Percentiles rank a stretch among this genome's conserved stretches.
Evolutionary conservation across 1,139 yeast genomes (phyloP).

Genomic region (Zygosaccharomyces pseudobailii): DNA sequence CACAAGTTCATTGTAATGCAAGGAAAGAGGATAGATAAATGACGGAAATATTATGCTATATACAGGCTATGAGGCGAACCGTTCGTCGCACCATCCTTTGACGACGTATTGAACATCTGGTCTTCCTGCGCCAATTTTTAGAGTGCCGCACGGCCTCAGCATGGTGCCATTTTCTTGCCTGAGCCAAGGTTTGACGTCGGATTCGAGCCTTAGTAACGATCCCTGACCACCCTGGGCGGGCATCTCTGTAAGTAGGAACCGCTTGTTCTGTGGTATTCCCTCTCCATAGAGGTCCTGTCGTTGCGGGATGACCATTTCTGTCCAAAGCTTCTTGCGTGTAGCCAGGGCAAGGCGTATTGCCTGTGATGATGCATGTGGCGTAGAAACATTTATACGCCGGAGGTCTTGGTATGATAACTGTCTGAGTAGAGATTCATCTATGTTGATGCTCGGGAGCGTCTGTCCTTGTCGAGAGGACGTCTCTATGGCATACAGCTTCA

Average conservation of each 20-base stretch:
- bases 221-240: conserved; percentile 8
- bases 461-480: conserved; percentile 21
- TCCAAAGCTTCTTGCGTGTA: conserved; percentile 32
- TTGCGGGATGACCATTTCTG: conserved; percentile 26
- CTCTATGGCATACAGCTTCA: conserved; percentile 30
- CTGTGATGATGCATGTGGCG: conserved; percentile 16
- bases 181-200: conserved; percentile 30
- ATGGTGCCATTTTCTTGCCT: conserved; percentile 17
- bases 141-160: conserved; percentile 32
- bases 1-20: background rate
- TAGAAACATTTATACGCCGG: conserved; percentile 23
- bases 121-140: conserved; percentile 16
- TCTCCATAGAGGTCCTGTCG: conserved; percentile 29
- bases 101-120: conserved; percentile 32
- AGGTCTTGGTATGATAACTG: conserved; percentile 23
- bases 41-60: background rate
- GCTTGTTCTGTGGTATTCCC: conserved; percentile 24
- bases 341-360: conserved; percentile 30
- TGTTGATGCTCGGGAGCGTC: conserved; percentile 28
- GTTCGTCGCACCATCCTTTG: conserved; percentile 34
- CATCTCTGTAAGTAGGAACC: conserved; percentile 15
- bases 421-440: conserved; percentile 27
- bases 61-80: conserved; percentile 16
- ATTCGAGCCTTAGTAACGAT: conserved; percentile 27
- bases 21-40: background rate